Evolutionary conservation across 352 stramenopile genomes (phyloP).

Genomic region (Pythium aphanidermatum): DNA sequence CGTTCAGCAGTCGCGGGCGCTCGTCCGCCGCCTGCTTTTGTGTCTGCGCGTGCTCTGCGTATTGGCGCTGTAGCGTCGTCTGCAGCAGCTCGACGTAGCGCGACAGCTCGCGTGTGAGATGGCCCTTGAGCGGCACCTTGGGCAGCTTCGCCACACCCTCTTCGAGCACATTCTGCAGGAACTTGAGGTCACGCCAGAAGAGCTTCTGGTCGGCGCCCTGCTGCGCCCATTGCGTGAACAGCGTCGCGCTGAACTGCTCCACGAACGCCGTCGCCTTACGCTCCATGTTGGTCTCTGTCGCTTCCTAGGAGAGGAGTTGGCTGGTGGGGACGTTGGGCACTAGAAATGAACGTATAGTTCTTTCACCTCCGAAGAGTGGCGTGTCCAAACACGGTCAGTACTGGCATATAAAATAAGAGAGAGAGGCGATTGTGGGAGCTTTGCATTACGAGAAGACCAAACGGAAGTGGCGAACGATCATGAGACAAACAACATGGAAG

Average conservation of each 20-base stretch:
- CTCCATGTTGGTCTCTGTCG: conserved; percentile 22
- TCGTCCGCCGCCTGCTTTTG: not conserved
- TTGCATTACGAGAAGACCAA: too few relatives aligned
- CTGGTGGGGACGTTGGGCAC: not conserved
- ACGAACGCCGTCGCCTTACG: conserved; percentile 49
- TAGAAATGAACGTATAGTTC: too few relatives aligned
- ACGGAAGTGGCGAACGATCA: too few relatives aligned
- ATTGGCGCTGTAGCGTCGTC: conserved; percentile 20
- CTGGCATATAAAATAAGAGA: too few relatives aligned
- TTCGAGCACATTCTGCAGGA: conserved; percentile 39
- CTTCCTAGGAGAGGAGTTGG: not conserved
- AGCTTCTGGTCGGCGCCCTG: conserved; percentile 17
- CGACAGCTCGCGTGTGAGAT: conserved; percentile 34
- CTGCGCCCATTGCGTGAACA: conserved; percentile 55
- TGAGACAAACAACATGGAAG: too few relatives aligned
- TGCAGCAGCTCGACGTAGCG: conserved; percentile 22
- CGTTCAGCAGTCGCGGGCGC: conserved; percentile 30
- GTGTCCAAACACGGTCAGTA: too few relatives aligned
- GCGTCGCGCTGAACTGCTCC: conserved; percentile 39
- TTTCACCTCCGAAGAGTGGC: too few relatives aligned
- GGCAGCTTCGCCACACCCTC: conserved; percentile 59
- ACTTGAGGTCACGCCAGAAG: conserved; percentile 44
- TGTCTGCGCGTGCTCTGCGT: not conserved
- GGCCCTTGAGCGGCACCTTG: conserved; percentile 33
- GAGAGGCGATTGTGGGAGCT: too few relatives aligned